Evolutionary conservation across 2,329 filamentous ascomycete species (phyloP), one percentile per base, ranked within the genome.

Genomic region (Alternaria conjuncta): DNA sequence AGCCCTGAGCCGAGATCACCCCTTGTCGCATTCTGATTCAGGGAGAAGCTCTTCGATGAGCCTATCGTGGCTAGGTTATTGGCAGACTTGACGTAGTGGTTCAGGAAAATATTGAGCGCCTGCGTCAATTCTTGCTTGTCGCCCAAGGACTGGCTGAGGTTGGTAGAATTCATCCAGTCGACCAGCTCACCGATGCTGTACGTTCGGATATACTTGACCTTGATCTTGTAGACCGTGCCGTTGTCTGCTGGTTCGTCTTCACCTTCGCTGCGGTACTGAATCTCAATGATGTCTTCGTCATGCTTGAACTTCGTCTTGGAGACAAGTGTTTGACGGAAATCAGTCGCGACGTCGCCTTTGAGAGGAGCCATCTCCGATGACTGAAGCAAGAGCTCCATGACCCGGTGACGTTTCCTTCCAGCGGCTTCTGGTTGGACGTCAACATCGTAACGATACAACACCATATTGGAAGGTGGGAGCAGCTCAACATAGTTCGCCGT

Each of bases 91-190:
- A 83, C 80, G 26, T 79, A 71, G 60, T 86, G 83, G 3, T 83
- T 83, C 45, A 88, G 71, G n/a, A 89, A 79, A 47, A 88, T 86
- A 68, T 89, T 89, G 56, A 89, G 73, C 1, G 85, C 82, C 60
- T 88, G 86, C 3, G 87, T 79, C 1, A 86, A 71, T 54, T 86
- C 84, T 0, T 79, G 77, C 67, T 85, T 84, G 11, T 79, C 75
- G 0, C 68, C 71, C 45, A 84, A 83, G 12, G 75, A 66, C 1
- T 73, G 75, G 15, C 73, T 71, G 2, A 78, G 68, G 41, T 79
- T 75, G 1, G 80, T 76, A 1, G 82, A 84, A 2, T 74, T 79
- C 32, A 88, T 71, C 58, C 84, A 85, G 9, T 84, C 75, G 3
- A 85, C 67, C n/a, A 87, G 73, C 3, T 84, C 76, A 13, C 50